Conservation (phyloP, 441 rosid genomes). For the Populus tomentosa region DNA sequence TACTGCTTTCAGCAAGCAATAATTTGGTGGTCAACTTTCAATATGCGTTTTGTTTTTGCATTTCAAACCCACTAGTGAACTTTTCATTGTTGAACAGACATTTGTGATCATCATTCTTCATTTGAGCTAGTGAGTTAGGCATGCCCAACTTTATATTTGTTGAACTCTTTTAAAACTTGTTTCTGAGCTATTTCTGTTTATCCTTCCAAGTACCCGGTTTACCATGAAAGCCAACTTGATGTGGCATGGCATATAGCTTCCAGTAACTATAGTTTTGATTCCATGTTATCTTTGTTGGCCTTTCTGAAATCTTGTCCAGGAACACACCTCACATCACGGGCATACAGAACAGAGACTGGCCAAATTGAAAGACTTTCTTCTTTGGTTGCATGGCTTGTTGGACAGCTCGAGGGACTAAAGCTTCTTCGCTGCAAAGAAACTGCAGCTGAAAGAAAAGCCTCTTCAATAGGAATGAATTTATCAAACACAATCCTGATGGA, state of each 20-base stretch:
- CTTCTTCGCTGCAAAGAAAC: conserved; percentile 28
- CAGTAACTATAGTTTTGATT: not conserved
- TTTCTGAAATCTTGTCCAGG: conserved; percentile 26
- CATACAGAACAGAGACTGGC: conserved; percentile 26
- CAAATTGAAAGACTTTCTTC: conserved; percentile 44
- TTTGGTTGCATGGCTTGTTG: conserved; percentile 33
- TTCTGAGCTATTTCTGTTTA: not conserved
- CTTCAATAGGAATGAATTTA: conserved; percentile 26
- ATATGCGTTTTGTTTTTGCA: not conserved
- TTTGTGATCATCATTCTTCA: not conserved
- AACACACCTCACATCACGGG: conserved; percentile 19
- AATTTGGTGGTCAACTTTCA: not conserved
- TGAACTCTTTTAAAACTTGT: not conserved
- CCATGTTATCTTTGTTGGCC: not conserved
- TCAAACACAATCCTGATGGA: conserved; percentile 41
- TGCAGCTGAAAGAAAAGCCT: conserved; percentile 24
- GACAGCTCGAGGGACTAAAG: conserved; percentile 38
- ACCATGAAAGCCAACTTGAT: not conserved
- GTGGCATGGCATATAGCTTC: not conserved
- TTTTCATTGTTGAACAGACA: not conserved
- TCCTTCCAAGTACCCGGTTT: not conserved
- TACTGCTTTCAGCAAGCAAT: not conserved
- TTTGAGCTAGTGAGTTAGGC: not conserved
- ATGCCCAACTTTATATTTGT: not conserved
- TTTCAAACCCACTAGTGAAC: not conserved